Evolutionary conservation across 1,284 basidiomycete species (phyloP), one percentile per base, ranked within the genome.

Genomic region (Sporisorium iseilematis-ciliati): DNA sequence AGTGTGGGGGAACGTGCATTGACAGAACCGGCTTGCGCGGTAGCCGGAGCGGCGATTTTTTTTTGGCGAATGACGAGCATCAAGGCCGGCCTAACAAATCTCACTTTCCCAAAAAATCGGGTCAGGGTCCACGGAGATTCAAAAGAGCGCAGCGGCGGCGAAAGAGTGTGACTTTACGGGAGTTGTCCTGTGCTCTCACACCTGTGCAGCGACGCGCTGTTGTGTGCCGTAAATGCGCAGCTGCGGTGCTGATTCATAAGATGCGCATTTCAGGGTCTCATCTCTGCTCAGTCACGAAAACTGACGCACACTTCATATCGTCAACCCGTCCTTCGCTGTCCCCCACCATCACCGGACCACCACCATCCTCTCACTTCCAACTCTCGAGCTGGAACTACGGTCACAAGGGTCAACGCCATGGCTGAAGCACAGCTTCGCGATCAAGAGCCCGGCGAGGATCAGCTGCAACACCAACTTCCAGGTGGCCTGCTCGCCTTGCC

Each of bases 401-500:
- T 31, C 40, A 8, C 21, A 11, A 29, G 29, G 29, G 7, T 8
- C 42, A 31, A 18, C 21, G 21, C 33, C 51, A 63, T 63, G 53
- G 18, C 16, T 26, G 35, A 26, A 7, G 10, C 35, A 18, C 45
- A 40, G 55, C 16, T 20, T 3, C 20, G 46, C 46, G 23, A 18
- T 0, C 29, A 48, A 18, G 43, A 31, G 6, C 55, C 31, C 23
- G 8, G 4, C 14, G 5, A 29, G 0, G 40, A 42, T 12, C 31
- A 53, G 16, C 59, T 29, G 29, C 29, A 29, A 29, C 29, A 29
- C 29, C 29, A 29, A 29, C 29, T 12, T 23, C 31, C 11, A n/a
- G 14, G 40, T 10, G 60, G 71, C 33, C 46, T 75, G 25, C 42
- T 75, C 8, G 55, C 56, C 16, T 60, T 75, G 14, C 72, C 72